Evolutionary conservation across 495 filamentous ascomycete species (phyloP).

Genomic region (Aspergillus wentii): DNA sequence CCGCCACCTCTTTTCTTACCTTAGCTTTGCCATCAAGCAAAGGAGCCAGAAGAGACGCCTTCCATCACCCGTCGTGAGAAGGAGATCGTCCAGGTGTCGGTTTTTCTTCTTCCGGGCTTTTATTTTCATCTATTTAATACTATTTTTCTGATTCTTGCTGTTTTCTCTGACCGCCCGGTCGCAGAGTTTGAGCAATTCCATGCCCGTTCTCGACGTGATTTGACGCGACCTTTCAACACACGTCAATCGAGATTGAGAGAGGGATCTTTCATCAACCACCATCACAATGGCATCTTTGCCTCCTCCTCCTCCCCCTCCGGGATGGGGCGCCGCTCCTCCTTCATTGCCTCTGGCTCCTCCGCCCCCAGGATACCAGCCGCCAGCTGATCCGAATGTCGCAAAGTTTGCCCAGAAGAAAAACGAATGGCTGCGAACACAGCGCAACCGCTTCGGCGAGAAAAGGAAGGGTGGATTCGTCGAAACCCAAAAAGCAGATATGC

Average conservation of each 20-base stretch:
- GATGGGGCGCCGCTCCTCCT: slow-evolving; percentile 65
- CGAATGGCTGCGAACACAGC: slow-evolving; percentile 92
- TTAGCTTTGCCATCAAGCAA: slow-evolving; percentile 21
- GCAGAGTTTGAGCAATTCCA: slow-evolving; percentile 3
- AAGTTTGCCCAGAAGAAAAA: slow-evolving; percentile 99
- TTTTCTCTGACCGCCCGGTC: slow-evolving; percentile 3
- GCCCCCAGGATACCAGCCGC: slow-evolving; percentile 83
- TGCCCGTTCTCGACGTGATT: slow-evolving; percentile 24
- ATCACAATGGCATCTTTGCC: slow-evolving; percentile 70
- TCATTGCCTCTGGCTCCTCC: slow-evolving; percentile 75
- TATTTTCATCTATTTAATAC: slow-evolving; percentile 19
- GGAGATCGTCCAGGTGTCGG: slow-evolving; percentile 54
- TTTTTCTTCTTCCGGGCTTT: slow-evolving; percentile 43
- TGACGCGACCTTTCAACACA: slow-evolving; percentile 34
- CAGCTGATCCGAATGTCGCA: slow-evolving; percentile 78
- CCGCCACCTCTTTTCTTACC: slow-evolving; percentile 44
- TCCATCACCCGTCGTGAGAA: slow-evolving; percentile 38
- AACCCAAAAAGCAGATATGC: slow-evolving; percentile 98
- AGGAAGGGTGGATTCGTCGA: slow-evolving; percentile 94
- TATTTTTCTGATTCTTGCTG: background rate
- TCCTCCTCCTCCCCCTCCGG: slow-evolving; percentile 73
- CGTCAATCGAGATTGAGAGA: slow-evolving; percentile 22
- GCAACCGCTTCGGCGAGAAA: slow-evolving; percentile 94
- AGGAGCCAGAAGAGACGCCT: slow-evolving; percentile 24
- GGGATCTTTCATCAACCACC: slow-evolving; percentile 25